Evolutionary conservation across 2,329 filamentous ascomycete species (phyloP), one percentile per base, ranked within the genome.

Genomic region (Pseudopyrenochaeta lycopersici): DNA sequence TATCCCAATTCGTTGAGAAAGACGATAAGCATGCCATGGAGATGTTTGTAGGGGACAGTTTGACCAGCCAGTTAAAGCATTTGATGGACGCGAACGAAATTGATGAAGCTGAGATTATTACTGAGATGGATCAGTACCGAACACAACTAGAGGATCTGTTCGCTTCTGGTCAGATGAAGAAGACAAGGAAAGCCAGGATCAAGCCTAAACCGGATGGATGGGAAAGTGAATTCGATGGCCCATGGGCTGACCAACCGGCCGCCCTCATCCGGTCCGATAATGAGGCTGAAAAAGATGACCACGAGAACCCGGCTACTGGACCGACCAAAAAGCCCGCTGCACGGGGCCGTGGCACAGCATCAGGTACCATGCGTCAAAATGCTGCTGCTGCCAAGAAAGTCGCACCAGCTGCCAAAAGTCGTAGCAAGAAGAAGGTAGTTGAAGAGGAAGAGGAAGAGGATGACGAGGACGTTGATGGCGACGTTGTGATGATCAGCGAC

Each of bases 1-100:
- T 99, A 4, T 89, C 88, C 41, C 90, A 96, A 56, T 99, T 95
- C 66, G 92, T 99, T 21, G 88, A 93, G 72, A 98, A 98, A 64
- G 92, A 97, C 62, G 95, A 99, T 78, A 96, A 93, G 71, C 88
- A 95, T 66, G 92, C 92, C 2, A 92, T 98, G 88, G 74, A 80
- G 57, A 74, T 71, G 11, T 82, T 82, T 52, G 76, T 82, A 7
- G 71, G 76, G 4, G 74, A 80, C 4, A 78, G 74, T 58, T 66
- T 82, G 23, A 67, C 70, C 12, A 72, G 68, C 14, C 79, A 82
- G 52, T 68, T 80, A 36, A 77, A 78, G 52, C 72, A 80, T 54
- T 56, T 81, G 11, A 70, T 80, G 68, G 56, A 66, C 6, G 80
- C 87, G 38, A 85, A 88, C 5, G 86, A 90, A 40, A 81, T 84